Evolutionary conservation across 2,329 filamentous ascomycete species (phyloP), one percentile per base, ranked within the genome.

Genomic region (Beauveria pseudobassiana): DNA sequence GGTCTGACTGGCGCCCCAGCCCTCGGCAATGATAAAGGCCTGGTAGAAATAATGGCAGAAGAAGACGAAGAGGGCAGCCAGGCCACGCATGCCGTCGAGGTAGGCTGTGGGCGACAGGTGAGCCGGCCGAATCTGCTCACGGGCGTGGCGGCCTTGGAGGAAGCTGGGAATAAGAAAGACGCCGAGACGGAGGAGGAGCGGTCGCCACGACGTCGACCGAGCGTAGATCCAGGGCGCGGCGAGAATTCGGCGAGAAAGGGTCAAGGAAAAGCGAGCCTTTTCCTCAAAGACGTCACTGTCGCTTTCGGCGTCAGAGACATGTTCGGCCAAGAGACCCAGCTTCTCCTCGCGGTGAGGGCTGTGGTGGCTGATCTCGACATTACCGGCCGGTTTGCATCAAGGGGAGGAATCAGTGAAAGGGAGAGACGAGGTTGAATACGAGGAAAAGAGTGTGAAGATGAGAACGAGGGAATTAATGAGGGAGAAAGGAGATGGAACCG

Each of bases 1-100:
- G 63, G 70, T 70, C 26, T 75, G 70, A 51, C 73, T 72, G 59
- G 71, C 75, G 46, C 80, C 81, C 72, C 75, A 83, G 24, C 79
- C 78, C 64, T 81, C 76, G 59, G 80, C 77, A 65, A 84, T 80
- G 69, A 69, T 69, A 70, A 82, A 83, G 65, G 73, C 75, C 45
- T 81, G 80, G 69, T 83, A 85, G 56, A 75, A 77, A 67, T 79
- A 82, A 70, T 85, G 82, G 65, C 81, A 85, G 69, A 83, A 80
- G 69, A 80, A 81, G 64, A 85, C 82, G 63, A 81, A 76, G 38
- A 84, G 74, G 5, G 82, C 81, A 45, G 82, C 82, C 14, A 84
- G 69, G 16, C 82, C 82, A 64, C 82, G 78, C 75, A 85, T 80
- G 63, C 82, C 82, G 66, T 85, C 82, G 52, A 85, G 80, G 66